A percentile compares a stretch with the other conserved stretches of the same genome.
Conservation (phyloP, 2,329 filamentous ascomycete species). For the Zymoseptoria brevis region DNA sequence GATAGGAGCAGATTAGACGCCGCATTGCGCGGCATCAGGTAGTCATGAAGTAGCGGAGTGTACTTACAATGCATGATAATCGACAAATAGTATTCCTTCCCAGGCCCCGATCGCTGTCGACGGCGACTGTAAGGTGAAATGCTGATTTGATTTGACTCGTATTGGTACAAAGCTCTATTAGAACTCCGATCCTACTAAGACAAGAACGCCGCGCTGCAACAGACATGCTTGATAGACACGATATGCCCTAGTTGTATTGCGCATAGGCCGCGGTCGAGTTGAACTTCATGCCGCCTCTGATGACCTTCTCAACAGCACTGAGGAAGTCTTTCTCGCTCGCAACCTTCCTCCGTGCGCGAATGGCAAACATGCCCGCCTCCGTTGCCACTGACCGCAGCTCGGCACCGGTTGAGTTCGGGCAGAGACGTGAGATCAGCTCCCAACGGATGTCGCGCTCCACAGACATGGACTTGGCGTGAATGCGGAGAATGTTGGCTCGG, state of each 20-base stretch:
- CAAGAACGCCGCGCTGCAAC: conserved; percentile 14
- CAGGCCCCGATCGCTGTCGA: background rate
- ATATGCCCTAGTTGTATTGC: conserved; percentile 82
- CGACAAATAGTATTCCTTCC: background rate
- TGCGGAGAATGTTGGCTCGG: conserved; percentile 92
- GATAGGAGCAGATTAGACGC: background rate
- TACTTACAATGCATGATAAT: background rate
- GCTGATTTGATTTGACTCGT: background rate
- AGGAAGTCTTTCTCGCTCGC: conserved; percentile 98
- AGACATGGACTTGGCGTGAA: conserved; percentile 99
- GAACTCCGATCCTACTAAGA: conserved; percentile 10
- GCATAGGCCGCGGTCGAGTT: conserved; percentile 97
- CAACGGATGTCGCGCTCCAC: conserved; percentile 97
- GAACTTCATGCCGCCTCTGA: conserved; percentile 98
- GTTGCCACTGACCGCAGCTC: conserved; percentile 95
- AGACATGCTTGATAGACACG: background rate
- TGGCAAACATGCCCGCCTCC: conserved; percentile 97
- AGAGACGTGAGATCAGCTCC: conserved; percentile 95
- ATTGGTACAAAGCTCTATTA: conserved; percentile 14
- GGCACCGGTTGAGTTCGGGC: conserved; percentile 93
- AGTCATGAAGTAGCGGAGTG: too few relatives aligned
- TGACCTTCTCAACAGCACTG: conserved; percentile 97
- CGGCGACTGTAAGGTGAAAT: background rate
- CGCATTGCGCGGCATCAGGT: background rate
- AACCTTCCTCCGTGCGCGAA: conserved; percentile 89